These are phyloP conservation scores for Stipa capillata DNA, from an alignment of 176 grass and related monocot species.

Conservation along the genomic window DNA sequence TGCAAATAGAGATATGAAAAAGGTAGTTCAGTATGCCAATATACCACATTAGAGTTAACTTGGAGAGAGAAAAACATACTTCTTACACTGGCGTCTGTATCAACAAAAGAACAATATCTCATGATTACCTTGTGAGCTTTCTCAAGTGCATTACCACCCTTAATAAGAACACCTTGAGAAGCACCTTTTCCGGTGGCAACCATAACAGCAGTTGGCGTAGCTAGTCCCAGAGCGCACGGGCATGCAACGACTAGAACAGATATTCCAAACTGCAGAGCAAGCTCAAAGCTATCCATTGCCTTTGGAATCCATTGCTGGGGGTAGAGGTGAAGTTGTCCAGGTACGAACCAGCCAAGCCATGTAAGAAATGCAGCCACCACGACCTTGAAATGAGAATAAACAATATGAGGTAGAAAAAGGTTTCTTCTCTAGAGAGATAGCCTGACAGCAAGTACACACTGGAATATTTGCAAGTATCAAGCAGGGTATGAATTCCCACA, in stretches of 20 bases:
- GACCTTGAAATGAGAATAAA: conserved; percentile 51
- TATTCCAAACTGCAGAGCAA: conserved; percentile 96
- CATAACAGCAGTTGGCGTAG: conserved; percentile 98
- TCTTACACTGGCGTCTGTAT: no score
- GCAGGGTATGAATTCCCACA: conserved; percentile 5
- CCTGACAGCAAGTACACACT: background rate
- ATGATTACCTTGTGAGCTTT: conserved; percentile 89
- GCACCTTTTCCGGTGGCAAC: conserved; percentile 99
- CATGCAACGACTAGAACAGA: conserved; percentile 95
- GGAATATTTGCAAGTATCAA: conserved; percentile 8
- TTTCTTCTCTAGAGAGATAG: background rate
- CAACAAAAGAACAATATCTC: no score
- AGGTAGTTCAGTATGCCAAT: background rate
- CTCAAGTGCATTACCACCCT: conserved; percentile 93
- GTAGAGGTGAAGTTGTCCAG: conserved; percentile 62
- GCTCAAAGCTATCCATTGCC: conserved; percentile 95
- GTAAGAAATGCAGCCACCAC: conserved; percentile 73
- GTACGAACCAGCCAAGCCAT: conserved; percentile 88
- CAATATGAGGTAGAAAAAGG: background rate
- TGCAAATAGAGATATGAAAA: conserved; percentile 23
- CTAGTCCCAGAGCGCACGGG: conserved; percentile 91
- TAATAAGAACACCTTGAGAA: conserved; percentile 96
- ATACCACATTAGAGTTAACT: background rate
- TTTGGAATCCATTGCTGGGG: conserved; percentile 72
- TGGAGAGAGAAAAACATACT: no score